phyloP scores from a whole-genome alignment of 2,329 filamentous ascomycete genomes.

The Diaporthe velutina region DNA sequence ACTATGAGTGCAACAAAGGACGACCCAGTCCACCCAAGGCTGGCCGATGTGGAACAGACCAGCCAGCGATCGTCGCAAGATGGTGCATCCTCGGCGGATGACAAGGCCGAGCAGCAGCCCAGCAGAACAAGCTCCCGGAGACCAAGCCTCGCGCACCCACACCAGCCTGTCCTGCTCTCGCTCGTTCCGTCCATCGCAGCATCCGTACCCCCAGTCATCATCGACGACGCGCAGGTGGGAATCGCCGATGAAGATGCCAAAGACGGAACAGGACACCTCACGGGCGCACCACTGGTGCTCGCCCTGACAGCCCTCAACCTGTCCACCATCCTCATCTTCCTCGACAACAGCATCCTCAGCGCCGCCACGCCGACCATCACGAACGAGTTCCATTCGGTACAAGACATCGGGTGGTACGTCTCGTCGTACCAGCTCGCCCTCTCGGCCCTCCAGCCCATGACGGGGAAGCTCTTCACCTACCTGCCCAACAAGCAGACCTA shows the following conservation, averaged over 20 bases:
- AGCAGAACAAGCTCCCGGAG: conserved; percentile 1
- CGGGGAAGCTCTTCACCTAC: conserved; percentile 50
- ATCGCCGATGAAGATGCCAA: background rate
- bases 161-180: conserved; percentile 10
- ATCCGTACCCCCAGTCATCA: background rate
- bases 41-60: background rate
- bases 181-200: conserved; percentile 13
- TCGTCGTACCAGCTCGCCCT: conserved; percentile 49
- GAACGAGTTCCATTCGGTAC: conserved; percentile 49
- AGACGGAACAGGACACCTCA: conserved; percentile 9
- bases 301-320: conserved; percentile 3
- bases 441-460: conserved; percentile 48
- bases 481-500: conserved; percentile 52
- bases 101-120: background rate
- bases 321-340: conserved; percentile 7
- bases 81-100: background rate
- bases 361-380: conserved; percentile 49
- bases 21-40: background rate
- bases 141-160: background rate
- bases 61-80: background rate
- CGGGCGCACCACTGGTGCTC: background rate
- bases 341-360: conserved; percentile 28
- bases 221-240: background rate
- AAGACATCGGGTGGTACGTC: conserved; percentile 59
- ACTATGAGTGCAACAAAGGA: background rate